Percentiles rank a stretch among this genome's conserved stretches.
These are phyloP conservation scores for Mortierella antarctica DNA, from an alignment of 192 early-diverging fungal genomes.

Conservation along the genomic window DNA sequence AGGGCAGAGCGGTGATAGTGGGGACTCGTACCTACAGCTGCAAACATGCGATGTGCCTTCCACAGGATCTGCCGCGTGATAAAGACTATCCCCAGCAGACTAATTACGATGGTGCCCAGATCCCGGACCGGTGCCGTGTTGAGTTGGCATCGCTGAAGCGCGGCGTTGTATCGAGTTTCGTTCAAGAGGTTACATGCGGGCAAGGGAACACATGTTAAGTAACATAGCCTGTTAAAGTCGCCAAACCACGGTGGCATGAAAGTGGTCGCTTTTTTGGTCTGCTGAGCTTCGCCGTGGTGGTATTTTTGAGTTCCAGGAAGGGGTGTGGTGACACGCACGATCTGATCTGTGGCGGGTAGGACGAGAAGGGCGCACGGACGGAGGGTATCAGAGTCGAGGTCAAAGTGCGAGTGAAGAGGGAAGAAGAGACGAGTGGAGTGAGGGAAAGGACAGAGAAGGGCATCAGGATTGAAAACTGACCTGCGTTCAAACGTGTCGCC, in stretches of 20 bases:
- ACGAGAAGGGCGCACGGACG: too few relatives aligned
- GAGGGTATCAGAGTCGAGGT: too few relatives aligned
- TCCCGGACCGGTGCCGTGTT: not conserved
- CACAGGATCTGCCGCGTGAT: not conserved
- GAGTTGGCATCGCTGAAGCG: not conserved
- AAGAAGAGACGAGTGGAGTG: too few relatives aligned
- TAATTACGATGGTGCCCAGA: slow-evolving; percentile 14
- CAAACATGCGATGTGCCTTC: slow-evolving; percentile 12
- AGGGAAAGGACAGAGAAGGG: too few relatives aligned
- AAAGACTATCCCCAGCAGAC: slow-evolving; percentile 10
- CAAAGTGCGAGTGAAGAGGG: too few relatives aligned
- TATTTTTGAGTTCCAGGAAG: too few relatives aligned
- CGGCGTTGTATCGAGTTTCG: not conserved
- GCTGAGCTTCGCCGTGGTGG: too few relatives aligned
- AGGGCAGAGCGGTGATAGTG: too few relatives aligned
- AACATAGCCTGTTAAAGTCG: slow-evolving; percentile 14
- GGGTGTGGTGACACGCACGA: too few relatives aligned
- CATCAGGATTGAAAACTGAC: too few relatives aligned
- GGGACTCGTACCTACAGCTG: slow-evolving; percentile 22
- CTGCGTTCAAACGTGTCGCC: too few relatives aligned
- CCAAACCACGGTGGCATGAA: slow-evolving; percentile 23
- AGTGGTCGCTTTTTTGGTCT: not conserved
- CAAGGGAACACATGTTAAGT: slow-evolving; percentile 9
- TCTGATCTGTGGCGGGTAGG: too few relatives aligned
- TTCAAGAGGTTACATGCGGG: slow-evolving; percentile 27